Evolutionary conservation across 2,329 filamentous ascomycete species (phyloP).

Genomic region (Thermomyces lanuginosus): DNA sequence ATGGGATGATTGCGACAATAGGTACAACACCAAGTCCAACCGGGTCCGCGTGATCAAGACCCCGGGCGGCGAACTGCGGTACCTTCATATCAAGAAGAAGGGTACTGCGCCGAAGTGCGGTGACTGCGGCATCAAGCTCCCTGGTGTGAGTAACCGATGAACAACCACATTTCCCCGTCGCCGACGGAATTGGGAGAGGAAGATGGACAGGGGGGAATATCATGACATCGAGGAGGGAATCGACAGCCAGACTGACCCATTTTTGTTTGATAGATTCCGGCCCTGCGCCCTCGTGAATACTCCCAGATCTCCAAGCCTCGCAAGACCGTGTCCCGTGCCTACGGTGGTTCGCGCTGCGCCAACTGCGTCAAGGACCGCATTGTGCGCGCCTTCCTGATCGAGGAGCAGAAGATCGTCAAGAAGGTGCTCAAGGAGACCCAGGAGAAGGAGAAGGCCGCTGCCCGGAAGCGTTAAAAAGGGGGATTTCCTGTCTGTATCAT

Average conservation of each 20-base stretch:
- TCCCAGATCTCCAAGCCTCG: slow-evolving; percentile 91
- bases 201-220: slow-evolving; percentile 2
- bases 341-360: slow-evolving; percentile 95
- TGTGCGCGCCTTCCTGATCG: slow-evolving; percentile 95
- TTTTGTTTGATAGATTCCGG: slow-evolving; percentile 52
- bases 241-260: too few species aligned
- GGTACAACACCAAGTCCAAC: slow-evolving; percentile 98
- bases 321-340: slow-evolving; percentile 98
- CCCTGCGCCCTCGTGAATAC: slow-evolving; percentile 97
- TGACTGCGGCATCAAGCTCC: slow-evolving; percentile 95
- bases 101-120: slow-evolving; percentile 97
- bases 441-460: slow-evolving; percentile 38
- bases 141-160: slow-evolving; percentile 84
- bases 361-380: slow-evolving; percentile 98
- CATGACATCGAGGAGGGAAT: slow-evolving; percentile 3
- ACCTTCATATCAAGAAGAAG: slow-evolving; percentile 99
- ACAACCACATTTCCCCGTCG: too few species aligned
- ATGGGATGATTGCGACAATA: slow-evolving; percentile 27
- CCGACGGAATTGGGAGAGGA: slow-evolving; percentile 1
- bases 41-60: slow-evolving; percentile 92
- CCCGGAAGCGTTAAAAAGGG: slow-evolving; percentile 28
- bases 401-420: slow-evolving; percentile 99
- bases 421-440: slow-evolving; percentile 98
- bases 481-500: too few species aligned
- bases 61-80: slow-evolving; percentile 84